Percentiles rank a stretch among this genome's conserved stretches.
phyloP scores from a whole-genome alignment of 441 rosid genomes.

The Adansonia rubrostipa region DNA sequence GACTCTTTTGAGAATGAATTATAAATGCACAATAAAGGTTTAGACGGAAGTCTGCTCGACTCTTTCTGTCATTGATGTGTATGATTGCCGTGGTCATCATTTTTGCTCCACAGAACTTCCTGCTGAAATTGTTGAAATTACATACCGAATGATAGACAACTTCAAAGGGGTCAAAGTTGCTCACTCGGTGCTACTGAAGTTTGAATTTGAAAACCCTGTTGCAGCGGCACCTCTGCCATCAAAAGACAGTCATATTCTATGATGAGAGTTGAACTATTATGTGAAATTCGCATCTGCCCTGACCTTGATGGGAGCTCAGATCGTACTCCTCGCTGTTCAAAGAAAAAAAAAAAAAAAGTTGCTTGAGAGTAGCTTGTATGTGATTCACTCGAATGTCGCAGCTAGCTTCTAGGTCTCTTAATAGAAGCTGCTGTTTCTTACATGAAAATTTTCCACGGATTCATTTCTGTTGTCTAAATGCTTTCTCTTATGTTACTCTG shows the following conservation, averaged over 20 bases:
- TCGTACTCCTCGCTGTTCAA: background rate
- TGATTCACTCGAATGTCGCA: background rate
- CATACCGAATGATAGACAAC: slow-evolving; percentile 88
- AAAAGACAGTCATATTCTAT: slow-evolving; percentile 15
- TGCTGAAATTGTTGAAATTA: slow-evolving; percentile 81
- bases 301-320: background rate
- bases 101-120: slow-evolving; percentile 45
- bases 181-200: slow-evolving; percentile 80
- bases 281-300: background rate
- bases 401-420: background rate
- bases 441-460: background rate
- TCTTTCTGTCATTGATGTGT: background rate
- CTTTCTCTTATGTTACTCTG: too few species aligned
- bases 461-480: background rate
- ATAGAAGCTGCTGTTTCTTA: background rate
- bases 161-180: slow-evolving; percentile 77
- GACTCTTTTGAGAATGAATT: background rate
- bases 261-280: background rate
- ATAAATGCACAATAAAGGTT: background rate
- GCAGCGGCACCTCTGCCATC: slow-evolving; percentile 54
- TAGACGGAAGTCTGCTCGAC: background rate
- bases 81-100: background rate
- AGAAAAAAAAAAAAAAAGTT: background rate
- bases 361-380: background rate
- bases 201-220: slow-evolving; percentile 65